phyloP scores from a whole-genome alignment of 176 grass and related monocot species.

The Lolium perenne region DNA sequence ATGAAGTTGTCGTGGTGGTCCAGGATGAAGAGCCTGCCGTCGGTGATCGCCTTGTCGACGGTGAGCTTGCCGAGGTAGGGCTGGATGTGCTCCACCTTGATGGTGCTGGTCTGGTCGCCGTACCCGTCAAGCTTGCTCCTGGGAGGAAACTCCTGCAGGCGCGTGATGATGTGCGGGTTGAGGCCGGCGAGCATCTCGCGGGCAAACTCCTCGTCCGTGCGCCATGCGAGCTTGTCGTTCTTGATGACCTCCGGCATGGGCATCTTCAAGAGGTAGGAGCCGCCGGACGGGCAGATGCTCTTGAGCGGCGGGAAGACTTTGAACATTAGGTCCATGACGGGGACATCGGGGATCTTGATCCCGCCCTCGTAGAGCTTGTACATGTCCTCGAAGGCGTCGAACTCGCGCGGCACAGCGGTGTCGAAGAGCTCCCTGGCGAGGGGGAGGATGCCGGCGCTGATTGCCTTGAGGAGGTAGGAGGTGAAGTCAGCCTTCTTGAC shows the following conservation, averaged over 20 bases:
- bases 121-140: conserved; percentile 35
- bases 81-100: conserved; percentile 18
- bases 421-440: not conserved
- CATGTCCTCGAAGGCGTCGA: conserved; percentile 36
- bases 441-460: conserved; percentile 14
- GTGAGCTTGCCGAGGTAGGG: conserved; percentile 20
- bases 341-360: not conserved
- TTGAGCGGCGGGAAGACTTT: conserved; percentile 41
- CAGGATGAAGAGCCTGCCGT: conserved; percentile 42
- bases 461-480: conserved; percentile 3
- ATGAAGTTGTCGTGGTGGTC: conserved; percentile 50
- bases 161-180: conserved; percentile 19
- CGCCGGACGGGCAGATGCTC: conserved; percentile 5
- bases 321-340: conserved; percentile 11
- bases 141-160: conserved; percentile 32
- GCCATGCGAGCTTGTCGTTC: conserved; percentile 28
- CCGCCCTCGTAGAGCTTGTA: conserved; percentile 42
- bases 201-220: conserved; percentile 39
- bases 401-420: not conserved
- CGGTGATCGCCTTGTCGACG: not conserved
- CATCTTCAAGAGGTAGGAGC: conserved; percentile 27
- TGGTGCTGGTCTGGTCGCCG: conserved; percentile 24
- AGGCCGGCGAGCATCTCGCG: conserved; percentile 47
- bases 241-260: conserved; percentile 37
- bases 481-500: conserved; percentile 40